These are phyloP conservation scores for Nigrospora sphaerica DNA, from an alignment of 2,329 filamentous ascomycete genomes.

Conservation along the genomic window DNA sequence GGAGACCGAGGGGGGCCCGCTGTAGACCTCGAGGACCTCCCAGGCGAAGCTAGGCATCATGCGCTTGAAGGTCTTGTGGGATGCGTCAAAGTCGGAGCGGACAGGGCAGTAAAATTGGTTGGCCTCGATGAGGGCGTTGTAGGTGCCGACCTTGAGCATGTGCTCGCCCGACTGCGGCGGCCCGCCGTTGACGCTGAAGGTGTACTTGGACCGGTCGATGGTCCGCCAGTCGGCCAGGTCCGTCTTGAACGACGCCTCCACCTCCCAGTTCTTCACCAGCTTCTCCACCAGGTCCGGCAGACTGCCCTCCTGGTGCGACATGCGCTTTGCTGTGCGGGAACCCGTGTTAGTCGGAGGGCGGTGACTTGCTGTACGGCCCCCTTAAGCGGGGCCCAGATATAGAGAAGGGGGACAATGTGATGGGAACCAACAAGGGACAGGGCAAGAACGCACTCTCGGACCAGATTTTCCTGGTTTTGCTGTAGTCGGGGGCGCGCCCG, in stretches of 20 bases:
- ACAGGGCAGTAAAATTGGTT: slow-evolving; percentile 59
- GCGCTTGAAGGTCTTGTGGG: slow-evolving; percentile 64
- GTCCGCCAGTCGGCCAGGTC: slow-evolving; percentile 57
- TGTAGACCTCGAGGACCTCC: slow-evolving; percentile 64
- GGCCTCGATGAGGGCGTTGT: slow-evolving; percentile 59
- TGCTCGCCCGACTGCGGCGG: slow-evolving; percentile 49
- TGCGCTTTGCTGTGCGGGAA: slow-evolving; percentile 42
- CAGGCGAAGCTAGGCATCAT: slow-evolving; percentile 70
- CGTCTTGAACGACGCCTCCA: slow-evolving; percentile 63
- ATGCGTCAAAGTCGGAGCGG: slow-evolving; percentile 53
- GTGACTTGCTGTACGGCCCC: background rate
- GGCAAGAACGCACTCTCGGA: slow-evolving; percentile 40
- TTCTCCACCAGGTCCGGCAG: slow-evolving; percentile 59
- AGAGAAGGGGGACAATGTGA: background rate
- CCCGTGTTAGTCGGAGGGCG: background rate
- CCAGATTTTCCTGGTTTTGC: slow-evolving; percentile 53
- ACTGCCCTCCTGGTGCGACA: slow-evolving; percentile 46
- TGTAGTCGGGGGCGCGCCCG: slow-evolving; percentile 55
- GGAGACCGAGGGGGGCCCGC: slow-evolving; percentile 52
- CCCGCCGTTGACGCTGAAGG: slow-evolving; percentile 57
- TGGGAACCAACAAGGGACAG: background rate
- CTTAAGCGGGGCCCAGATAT: too few relatives aligned
- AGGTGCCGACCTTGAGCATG: slow-evolving; percentile 62
- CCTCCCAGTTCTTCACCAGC: slow-evolving; percentile 67
- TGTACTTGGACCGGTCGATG: slow-evolving; percentile 51